A percentile compares a stretch with the other conserved stretches of the same genome.
Evolutionary conservation across 2,329 filamentous ascomycete species (phyloP).

Genomic region (Seiridium cupressi): DNA sequence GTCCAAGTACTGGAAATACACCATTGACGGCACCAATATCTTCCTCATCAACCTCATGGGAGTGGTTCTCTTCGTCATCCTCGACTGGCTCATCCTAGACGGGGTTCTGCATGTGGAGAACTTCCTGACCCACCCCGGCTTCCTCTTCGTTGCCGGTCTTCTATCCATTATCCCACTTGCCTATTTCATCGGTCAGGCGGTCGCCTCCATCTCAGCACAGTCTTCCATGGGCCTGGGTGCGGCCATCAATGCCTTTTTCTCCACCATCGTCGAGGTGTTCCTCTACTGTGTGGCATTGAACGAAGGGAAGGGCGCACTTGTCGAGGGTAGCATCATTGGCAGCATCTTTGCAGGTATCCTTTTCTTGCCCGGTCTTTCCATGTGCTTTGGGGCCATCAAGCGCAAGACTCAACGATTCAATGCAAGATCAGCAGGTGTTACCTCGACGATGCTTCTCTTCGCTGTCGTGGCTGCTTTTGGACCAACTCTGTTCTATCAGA

Average conservation of each 20-base stretch:
- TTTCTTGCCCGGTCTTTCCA: conserved; percentile 90
- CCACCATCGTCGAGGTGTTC: conserved; percentile 95
- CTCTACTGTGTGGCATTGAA: conserved; percentile 92
- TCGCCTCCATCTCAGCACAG: conserved; percentile 96
- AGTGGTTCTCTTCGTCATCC: conserved; percentile 89
- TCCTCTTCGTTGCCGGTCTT: conserved; percentile 81
- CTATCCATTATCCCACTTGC: conserved; percentile 94
- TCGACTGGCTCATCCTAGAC: conserved; percentile 83
- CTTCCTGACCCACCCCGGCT: conserved; percentile 76
- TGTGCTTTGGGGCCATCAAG: conserved; percentile 98
- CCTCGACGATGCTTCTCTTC: conserved; percentile 96
- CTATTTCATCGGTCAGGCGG: conserved; percentile 98
- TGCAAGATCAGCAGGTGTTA: conserved; percentile 91
- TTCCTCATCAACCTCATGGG: conserved; percentile 97
- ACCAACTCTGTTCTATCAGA: conserved; percentile 96
- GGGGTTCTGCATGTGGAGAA: conserved; percentile 66
- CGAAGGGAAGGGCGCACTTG: conserved; percentile 87
- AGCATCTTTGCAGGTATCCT: conserved; percentile 97
- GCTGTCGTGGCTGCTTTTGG: conserved; percentile 94
- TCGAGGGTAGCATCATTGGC: conserved; percentile 95
- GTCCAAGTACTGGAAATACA: conserved; percentile 98
- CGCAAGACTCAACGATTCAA: conserved; percentile 99
- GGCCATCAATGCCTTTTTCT: conserved; percentile 97
- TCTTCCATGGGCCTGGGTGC: conserved; percentile 98
- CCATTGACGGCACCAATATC: conserved; percentile 96